A percentile compares a stretch with the other conserved stretches of the same genome.
These are phyloP conservation scores for Colletotrichum sp. DNA, from an alignment of 2,329 filamentous ascomycete genomes.

Conservation along the genomic window DNA sequence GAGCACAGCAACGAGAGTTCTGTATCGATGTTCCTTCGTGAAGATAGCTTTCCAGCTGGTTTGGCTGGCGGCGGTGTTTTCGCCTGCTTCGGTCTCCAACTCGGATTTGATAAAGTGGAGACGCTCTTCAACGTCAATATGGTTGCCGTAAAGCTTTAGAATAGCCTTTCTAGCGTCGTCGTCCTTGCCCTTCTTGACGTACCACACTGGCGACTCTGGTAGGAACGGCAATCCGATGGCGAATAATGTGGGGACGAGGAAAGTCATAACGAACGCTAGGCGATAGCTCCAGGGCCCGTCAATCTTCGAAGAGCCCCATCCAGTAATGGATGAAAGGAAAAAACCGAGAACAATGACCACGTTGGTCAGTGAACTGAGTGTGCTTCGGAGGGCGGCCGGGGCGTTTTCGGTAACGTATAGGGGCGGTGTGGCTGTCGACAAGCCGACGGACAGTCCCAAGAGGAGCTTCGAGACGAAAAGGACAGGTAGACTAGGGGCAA, in stretches of 20 bases:
- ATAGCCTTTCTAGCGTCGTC: constrained; percentile 31
- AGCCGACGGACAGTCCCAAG: constrained; percentile 28
- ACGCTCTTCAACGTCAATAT: constrained; percentile 26
- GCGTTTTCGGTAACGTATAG: constrained; percentile 33
- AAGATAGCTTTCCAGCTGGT: constrained; percentile 33
- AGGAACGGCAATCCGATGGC: constrained; percentile 27
- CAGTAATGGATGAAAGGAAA: constrained; percentile 32
- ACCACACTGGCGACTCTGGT: constrained; percentile 32
- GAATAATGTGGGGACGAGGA: constrained; percentile 30
- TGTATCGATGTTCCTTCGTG: constrained; percentile 29
- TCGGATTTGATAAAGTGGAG: constrained; percentile 30
- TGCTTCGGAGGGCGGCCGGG: constrained; percentile 29
- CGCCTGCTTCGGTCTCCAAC: constrained; percentile 27
- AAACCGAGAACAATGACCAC: constrained; percentile 33
- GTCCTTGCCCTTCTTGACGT: constrained; percentile 30
- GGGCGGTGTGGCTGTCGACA: constrained; percentile 30
- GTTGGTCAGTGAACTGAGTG: constrained; percentile 31
- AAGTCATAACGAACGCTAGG: constrained; percentile 32
- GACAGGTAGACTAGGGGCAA: constrained; percentile 28
- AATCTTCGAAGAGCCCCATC: constrained; percentile 30
- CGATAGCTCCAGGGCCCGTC: constrained; percentile 29
- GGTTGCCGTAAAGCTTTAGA: constrained; percentile 26
- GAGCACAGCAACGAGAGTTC: constrained; percentile 29
- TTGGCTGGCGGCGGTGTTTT: constrained; percentile 27
- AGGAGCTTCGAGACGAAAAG: constrained; percentile 33